A percentile compares a stretch with the other conserved stretches of the same genome.
Conservation (phyloP, 768 basidiomycete genomes). For the Hericium erinaceus region DNA sequence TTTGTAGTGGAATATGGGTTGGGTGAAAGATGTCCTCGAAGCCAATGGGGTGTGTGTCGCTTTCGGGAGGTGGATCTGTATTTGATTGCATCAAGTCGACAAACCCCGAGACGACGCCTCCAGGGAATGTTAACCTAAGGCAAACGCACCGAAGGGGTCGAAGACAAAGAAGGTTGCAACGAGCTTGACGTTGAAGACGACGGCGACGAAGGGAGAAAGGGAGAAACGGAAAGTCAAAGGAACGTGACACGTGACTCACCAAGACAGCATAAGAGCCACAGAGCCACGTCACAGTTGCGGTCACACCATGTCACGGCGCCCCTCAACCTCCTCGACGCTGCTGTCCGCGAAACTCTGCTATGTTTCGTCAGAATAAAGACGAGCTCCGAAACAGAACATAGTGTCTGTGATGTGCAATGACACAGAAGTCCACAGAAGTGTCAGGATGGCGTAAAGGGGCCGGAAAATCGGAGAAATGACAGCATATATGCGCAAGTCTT, state of each 20-base stretch:
- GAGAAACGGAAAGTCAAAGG: conserved; percentile 11
- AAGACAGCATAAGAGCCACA: neutral
- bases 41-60: neutral
- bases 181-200: neutral
- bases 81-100: neutral
- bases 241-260: conserved; percentile 3
- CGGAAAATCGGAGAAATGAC: no score
- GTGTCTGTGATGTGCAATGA: no score
- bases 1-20: neutral
- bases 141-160: neutral
- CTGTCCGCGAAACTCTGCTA: no score
- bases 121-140: neutral
- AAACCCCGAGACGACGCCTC: neutral
- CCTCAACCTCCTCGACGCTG: neutral
- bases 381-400: no score
- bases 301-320: neutral
- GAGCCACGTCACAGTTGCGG: neutral
- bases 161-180: neutral
- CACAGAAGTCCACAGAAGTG: no score
- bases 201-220: neutral
- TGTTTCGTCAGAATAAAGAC: no score
- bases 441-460: no score
- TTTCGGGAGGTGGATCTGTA: neutral
- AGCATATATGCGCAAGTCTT: no score
- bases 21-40: neutral